These are phyloP conservation scores for Trebouxia gelatinosa DNA, from an alignment of 163 green algal species.

Conservation along the genomic window DNA sequence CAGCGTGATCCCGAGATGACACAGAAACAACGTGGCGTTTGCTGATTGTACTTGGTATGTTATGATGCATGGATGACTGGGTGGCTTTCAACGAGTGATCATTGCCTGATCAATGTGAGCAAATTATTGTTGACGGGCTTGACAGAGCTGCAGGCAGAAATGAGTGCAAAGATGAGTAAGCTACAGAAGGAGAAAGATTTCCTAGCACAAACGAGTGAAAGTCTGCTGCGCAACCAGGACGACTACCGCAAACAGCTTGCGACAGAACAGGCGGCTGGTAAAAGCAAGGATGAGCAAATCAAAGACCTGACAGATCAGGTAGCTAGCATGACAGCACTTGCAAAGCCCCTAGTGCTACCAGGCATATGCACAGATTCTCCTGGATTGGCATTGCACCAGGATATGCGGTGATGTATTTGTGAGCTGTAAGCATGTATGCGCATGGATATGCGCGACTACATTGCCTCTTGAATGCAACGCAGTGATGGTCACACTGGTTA, in stretches of 20 bases:
- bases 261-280: constrained; percentile 9
- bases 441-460: too few species aligned
- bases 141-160: constrained; percentile 23
- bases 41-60: background rate
- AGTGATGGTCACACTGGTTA: too few species aligned
- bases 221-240: constrained; percentile 78
- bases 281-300: constrained; percentile 3
- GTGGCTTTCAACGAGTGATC: background rate
- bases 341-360: background rate
- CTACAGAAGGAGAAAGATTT: constrained; percentile 69
- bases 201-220: constrained; percentile 76
- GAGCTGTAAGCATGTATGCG: too few species aligned
- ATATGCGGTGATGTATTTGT: background rate
- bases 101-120: background rate
- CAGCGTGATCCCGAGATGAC: background rate
- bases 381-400: constrained; percentile 33
- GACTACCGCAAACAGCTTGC: constrained; percentile 42
- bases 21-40: background rate
- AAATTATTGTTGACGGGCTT: background rate
- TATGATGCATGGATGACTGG: background rate
- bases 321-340: background rate
- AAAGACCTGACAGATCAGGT: constrained; percentile 65
- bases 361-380: background rate
- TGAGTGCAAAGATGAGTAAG: constrained; percentile 33
- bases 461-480: too few species aligned